These are phyloP conservation scores for Saccharomyces jurei DNA, from an alignment of 805 yeast species.

Conservation along the genomic window DNA sequence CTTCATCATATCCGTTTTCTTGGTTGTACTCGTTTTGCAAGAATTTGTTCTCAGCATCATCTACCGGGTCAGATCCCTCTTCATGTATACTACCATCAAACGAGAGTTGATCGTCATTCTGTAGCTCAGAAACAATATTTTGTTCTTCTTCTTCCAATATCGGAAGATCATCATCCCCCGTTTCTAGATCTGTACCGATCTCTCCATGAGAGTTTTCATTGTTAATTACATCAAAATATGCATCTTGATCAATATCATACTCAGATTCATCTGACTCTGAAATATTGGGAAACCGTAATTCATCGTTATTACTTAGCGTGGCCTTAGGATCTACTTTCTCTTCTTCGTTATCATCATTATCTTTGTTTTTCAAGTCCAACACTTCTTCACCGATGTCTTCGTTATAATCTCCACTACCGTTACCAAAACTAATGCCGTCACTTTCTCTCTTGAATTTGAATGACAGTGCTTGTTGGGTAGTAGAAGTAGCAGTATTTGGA, in stretches of 20 bases:
- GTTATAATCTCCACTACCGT: conserved; percentile 31
- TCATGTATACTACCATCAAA: conserved; percentile 30
- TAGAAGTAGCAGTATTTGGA: conserved; percentile 4
- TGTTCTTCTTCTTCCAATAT: conserved; percentile 28
- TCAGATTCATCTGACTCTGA: conserved; percentile 31
- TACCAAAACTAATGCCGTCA: conserved; percentile 33
- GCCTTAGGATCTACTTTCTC: background rate
- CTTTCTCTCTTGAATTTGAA: conserved; percentile 24
- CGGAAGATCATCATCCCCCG: conserved; percentile 29
- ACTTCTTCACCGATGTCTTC: conserved; percentile 20
- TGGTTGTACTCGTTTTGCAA: conserved; percentile 20
- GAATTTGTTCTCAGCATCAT: conserved; percentile 8
- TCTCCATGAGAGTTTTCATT: conserved; percentile 29
- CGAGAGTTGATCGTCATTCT: conserved; percentile 26
- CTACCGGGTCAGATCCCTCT: conserved; percentile 27
- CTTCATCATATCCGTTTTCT: conserved; percentile 19
- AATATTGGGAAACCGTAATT: conserved; percentile 24
- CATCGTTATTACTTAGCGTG: conserved; percentile 9
- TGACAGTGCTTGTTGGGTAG: conserved; percentile 16
- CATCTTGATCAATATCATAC: conserved; percentile 28
- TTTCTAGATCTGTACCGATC: conserved; percentile 25
- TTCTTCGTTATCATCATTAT: conserved; percentile 6
- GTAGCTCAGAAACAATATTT: conserved; percentile 25
- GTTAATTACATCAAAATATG: conserved; percentile 24
- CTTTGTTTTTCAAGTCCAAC: conserved; percentile 3